A percentile compares a stretch with the other conserved stretches of the same genome.
Evolutionary conservation across 1,284 basidiomycete species (phyloP).

Genomic region (Grifola frondosa): DNA sequence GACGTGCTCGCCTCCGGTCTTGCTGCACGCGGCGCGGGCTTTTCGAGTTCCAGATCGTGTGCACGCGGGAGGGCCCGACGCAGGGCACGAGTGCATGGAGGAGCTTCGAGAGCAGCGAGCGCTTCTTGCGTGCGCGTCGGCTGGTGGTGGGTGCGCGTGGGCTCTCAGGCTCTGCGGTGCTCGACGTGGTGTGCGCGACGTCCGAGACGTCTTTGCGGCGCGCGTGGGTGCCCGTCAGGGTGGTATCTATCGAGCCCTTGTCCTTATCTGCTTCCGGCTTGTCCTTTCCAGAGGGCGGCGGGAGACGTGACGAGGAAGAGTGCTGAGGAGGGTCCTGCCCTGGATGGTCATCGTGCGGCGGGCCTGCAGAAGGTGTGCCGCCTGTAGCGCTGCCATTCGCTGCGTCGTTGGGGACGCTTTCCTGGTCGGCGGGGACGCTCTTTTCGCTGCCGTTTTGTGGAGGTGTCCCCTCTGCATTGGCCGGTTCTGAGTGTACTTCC

Average conservation of each 20-base stretch:
- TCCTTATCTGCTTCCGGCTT: conserved; percentile 39
- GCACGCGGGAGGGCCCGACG: conserved; percentile 40
- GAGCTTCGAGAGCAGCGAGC: conserved; percentile 45
- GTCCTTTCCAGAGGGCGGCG: conserved; percentile 16
- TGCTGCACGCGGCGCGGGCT: conserved; percentile 11
- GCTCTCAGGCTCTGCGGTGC: conserved; percentile 26
- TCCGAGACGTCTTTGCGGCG: conserved; percentile 40
- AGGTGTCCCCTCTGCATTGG: conserved; percentile 29
- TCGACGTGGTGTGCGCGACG: conserved; percentile 35
- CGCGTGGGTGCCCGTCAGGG: conserved; percentile 35
- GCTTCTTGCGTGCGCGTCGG: conserved; percentile 33
- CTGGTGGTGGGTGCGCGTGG: conserved; percentile 15
- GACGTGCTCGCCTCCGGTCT: conserved; percentile 17
- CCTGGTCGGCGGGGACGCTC: conserved; percentile 12
- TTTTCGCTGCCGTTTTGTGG: conserved; percentile 23
- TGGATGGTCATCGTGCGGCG: conserved; percentile 21
- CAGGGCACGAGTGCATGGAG: conserved; percentile 52
- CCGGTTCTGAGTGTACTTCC: conserved; percentile 28
- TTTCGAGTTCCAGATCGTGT: conserved; percentile 35
- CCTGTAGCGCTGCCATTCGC: conserved; percentile 23
- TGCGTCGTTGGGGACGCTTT: conserved; percentile 14
- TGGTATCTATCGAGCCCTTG: conserved; percentile 43
- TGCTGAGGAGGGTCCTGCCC: conserved; percentile 27
- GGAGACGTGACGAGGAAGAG: conserved; percentile 15
- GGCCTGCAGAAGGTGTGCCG: conserved; percentile 14